Evolutionary conservation across 257 asterid genomes (phyloP).

Genomic region (Gentiana straminea): DNA sequence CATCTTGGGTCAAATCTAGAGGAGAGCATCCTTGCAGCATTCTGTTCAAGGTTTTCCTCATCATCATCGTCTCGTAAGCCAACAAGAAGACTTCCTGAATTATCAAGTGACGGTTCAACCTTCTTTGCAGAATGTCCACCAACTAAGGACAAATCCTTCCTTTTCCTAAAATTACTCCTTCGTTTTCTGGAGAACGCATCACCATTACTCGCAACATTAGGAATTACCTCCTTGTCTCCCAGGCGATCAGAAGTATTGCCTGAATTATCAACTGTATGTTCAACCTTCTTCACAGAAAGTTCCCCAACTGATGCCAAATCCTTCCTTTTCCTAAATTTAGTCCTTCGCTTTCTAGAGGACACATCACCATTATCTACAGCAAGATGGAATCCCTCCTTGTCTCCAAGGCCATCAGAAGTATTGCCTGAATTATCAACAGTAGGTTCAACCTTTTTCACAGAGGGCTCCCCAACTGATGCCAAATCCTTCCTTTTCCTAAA

Average conservation of each 20-base stretch:
- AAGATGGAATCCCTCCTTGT: conserved; percentile 9
- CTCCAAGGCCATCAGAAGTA: conserved; percentile 37
- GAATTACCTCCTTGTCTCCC: conserved; percentile 20
- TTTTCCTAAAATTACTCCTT: conserved; percentile 36
- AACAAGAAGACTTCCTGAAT: conserved; percentile 29
- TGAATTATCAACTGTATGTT: conserved; percentile 38
- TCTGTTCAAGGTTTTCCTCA: conserved; percentile 91
- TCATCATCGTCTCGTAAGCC: conserved; percentile 72
- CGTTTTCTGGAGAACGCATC: conserved; percentile 27
- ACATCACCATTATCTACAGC: conserved; percentile 28
- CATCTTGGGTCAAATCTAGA: conserved; percentile 95
- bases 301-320: conserved; percentile 22
- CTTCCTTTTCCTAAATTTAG: conserved; percentile 41
- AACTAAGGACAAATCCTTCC: conserved; percentile 28
- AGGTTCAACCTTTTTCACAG: conserved; percentile 37
- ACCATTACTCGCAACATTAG: conserved; percentile 25
- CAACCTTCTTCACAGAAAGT: conserved; percentile 31
- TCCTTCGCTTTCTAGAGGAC: conserved; percentile 29
- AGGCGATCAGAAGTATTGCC: conserved; percentile 31
- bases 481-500: conserved; percentile 41
- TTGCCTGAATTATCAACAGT: conserved; percentile 34
- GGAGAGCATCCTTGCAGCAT: conserved; percentile 98
- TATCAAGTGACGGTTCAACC: conserved; percentile 35
- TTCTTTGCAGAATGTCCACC: conserved; percentile 31
- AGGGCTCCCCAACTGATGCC: conserved; percentile 22